Evolutionary conservation across 2,329 filamentous ascomycete genomes (phyloP).

Genomic region (Colletotrichum sp.): DNA sequence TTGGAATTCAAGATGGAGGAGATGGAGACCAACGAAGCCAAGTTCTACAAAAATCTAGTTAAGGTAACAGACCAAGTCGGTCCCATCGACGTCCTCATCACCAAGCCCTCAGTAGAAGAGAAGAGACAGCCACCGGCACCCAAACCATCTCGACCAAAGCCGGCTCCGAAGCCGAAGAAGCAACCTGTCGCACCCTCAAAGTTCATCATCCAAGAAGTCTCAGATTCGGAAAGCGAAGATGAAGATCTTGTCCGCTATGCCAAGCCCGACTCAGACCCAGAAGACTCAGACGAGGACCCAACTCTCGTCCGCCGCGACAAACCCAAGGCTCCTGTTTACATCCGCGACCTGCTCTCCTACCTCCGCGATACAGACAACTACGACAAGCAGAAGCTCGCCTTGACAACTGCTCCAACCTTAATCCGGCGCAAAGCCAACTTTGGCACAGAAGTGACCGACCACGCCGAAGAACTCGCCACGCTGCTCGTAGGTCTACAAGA

Average conservation of each 20-base stretch:
- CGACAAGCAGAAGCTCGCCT: conserved; percentile 81
- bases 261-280: conserved; percentile 86
- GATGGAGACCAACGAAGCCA: conserved; percentile 72
- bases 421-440: conserved; percentile 90
- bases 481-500: conserved; percentile 83
- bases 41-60: conserved; percentile 75
- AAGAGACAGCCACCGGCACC: conserved; percentile 6
- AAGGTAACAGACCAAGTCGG: conserved; percentile 68
- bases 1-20: conserved; percentile 89
- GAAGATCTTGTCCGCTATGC: conserved; percentile 78
- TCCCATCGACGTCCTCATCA: conserved; percentile 53
- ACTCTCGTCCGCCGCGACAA: conserved; percentile 86
- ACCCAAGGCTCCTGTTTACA: conserved; percentile 84
- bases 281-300: conserved; percentile 93
- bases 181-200: conserved; percentile 35
- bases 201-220: conserved; percentile 70
- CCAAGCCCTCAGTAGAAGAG: conserved; percentile 21
- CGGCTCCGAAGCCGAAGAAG: conserved; percentile 28
- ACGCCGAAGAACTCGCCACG: conserved; percentile 80
- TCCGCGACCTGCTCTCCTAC: conserved; percentile 81
- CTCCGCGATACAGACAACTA: conserved; percentile 83
- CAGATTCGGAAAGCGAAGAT: conserved; percentile 63
- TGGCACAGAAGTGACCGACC: conserved; percentile 85
- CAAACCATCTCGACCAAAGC: conserved; percentile 21
- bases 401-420: conserved; percentile 77